Evolutionary conservation across 2,329 filamentous ascomycete genomes (phyloP), one percentile per base, ranked within the genome.

Genomic region (Neopestalotiopsis clavispora): DNA sequence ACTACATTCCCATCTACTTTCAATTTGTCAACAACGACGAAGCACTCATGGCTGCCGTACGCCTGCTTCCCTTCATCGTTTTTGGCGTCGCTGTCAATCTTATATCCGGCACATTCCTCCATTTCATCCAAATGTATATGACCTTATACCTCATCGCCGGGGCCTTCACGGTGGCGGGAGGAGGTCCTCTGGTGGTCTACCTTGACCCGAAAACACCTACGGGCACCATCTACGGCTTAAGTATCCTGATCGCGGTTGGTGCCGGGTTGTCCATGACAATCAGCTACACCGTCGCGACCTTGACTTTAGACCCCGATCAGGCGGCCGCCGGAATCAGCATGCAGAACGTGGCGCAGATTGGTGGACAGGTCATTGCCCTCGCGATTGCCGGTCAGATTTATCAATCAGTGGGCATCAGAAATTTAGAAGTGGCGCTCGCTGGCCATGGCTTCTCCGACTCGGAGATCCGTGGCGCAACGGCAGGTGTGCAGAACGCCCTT

Each of bases 1-100:
- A 86, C 74, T 87, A 83, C 73, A 81, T 87, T n/a, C 86, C 86
- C 0, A 74, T 88, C 1, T 86, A 81, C 74, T 88, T 87, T 74
- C 82, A 85, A 71, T 87, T 87, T 72, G 78, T 78, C 0, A 75
- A 76, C 28, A 0, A 79, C 4, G 84, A 85, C 52, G 75, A 71
- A 0, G 77, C 82, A 0, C 72, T 85, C 2, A 69, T 80, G 17
- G 79, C 83, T 10, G 82, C 78, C 52, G 79, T 83, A 0, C 81
- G 83, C 67, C 73, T 85, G 2, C 70, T 84, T 4, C 82, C 82
- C 0, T 81, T 84, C 75, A 70, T 83, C 61, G 69, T 80, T 32
- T 45, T 82, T 0, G 67, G 81, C 1, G 78, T 81, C 17, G 69
- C 79, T 52, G 72, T 75, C 57, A 75, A 78, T 32, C 73, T 84